Evolutionary conservation across 176 grass and related monocot genomes (phyloP), one percentile per base, ranked within the genome.

Genomic region (Rhipidocladum racemiflorum): DNA sequence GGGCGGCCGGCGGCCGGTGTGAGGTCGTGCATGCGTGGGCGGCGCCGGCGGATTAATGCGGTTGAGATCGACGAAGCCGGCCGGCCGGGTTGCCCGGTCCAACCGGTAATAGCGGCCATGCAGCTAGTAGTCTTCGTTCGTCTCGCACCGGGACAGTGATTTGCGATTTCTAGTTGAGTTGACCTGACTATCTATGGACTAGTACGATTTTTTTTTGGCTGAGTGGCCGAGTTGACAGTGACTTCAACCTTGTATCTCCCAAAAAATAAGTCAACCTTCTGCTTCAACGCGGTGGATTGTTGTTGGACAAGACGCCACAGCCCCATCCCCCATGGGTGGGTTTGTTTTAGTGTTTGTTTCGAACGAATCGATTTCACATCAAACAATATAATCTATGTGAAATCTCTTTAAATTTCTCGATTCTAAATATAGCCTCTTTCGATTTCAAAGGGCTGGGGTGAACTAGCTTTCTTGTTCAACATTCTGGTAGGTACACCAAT

Each of bases 1-100:
- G 2, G 70, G 8, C 36, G 73, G 57, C 44, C 3, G 70, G 6
- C 50, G 21, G 2, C 39, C 44, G 20, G 68, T 25, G 50, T 85
- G 87, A 89, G 77, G 87, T 17, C 55, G 64, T 69, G 70, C 53
- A 40, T 1, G 5, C 34, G 27, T 49, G 39, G 87, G 77, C 87
- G 87, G 87, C 87, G 65, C 83, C 77, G 71, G 64, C 28, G 72
- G 70, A 85, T 89, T 76, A 89, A 73, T 78, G 65, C 73, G 16
- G 56, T 34, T 54, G 65, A 6, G 25, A 2, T 34, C 14, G 56
- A 32, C 7, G 82, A 27, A 14, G 30, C 50, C 53, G 80, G 79
- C 72, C 40, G 40, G 79, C 13, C 42, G 48, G 13, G 63, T 40
- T 88, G 40, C 76, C 87, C 61, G 81, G 61, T 51, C 30, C 30